Conservation (phyloP, 768 basidiomycete genomes). For the Cystofilobasidium bisporidii region DNA sequence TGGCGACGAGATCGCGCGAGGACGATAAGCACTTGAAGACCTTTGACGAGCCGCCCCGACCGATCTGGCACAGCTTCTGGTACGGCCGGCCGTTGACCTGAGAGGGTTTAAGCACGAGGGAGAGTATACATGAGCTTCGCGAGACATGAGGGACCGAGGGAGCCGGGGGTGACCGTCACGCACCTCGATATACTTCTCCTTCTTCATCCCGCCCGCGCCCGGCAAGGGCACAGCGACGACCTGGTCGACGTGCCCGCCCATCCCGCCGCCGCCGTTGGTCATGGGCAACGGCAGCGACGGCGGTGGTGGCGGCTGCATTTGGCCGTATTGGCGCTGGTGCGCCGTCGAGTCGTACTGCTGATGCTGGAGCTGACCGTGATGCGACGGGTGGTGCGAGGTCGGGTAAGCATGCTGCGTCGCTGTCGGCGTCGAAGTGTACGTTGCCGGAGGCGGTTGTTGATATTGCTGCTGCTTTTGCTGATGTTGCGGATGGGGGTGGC, state of each 20-base stretch:
- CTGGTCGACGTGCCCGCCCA: neutral
- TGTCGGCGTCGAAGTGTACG: too few species aligned
- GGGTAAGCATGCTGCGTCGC: too few species aligned
- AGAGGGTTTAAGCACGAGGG: too few species aligned
- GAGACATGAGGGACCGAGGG: too few species aligned
- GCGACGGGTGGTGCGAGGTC: neutral
- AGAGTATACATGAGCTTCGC: too few species aligned
- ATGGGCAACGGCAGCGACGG: neutral
- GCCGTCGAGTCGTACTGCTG: neutral
- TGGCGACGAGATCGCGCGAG: conserved; percentile 67
- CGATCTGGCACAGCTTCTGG: conserved; percentile 75
- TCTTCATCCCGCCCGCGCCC: neutral
- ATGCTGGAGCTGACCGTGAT: conserved; percentile 1
- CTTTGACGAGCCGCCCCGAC: conserved; percentile 88
- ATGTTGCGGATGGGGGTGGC: neutral
- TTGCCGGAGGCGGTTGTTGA: too few species aligned
- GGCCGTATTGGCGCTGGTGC: neutral
- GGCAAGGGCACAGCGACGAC: neutral
- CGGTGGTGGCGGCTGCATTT: neutral
- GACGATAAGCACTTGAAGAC: conserved; percentile 82
- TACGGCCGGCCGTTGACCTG: conserved; percentile 74
- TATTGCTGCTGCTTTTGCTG: neutral
- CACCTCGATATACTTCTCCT: neutral
- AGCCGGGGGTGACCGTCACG: too few species aligned
- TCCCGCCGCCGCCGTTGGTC: neutral